phyloP scores from a whole-genome alignment of 257 asterid species.

The Ilex aquifolium region DNA sequence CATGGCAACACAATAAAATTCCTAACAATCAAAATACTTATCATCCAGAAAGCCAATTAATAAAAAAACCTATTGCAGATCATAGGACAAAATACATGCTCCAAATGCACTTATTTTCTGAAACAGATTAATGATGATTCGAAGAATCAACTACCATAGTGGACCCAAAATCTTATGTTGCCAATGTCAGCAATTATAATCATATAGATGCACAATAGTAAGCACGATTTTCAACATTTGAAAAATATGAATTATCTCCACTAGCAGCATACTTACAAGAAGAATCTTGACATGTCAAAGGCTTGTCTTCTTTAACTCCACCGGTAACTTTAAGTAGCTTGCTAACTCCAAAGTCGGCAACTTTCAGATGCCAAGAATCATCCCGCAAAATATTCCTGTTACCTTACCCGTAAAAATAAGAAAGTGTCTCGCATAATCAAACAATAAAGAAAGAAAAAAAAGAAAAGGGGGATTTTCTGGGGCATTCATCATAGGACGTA shows the following conservation, averaged over 20 bases:
- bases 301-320: conserved; percentile 66
- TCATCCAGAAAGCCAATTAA: background rate
- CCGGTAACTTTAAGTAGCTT: conserved; percentile 72
- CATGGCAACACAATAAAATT: background rate
- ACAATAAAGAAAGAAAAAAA: too few species aligned
- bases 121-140: too few species aligned
- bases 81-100: too few species aligned
- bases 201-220: background rate
- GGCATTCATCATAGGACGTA: too few species aligned
- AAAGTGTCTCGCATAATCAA: conserved; percentile 10
- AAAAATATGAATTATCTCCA: conserved; percentile 1
- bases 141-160: background rate
- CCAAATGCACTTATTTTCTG: too few species aligned
- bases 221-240: background rate
- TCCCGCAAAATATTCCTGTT: conserved; percentile 90
- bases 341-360: conserved; percentile 95
- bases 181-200: background rate
- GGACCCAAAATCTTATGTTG: background rate
- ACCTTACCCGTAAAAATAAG: conserved; percentile 28
- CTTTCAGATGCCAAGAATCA: conserved; percentile 94
- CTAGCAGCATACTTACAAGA: conserved; percentile 62
- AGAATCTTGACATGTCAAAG: conserved; percentile 40
- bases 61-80: background rate
- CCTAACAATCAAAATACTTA: background rate
- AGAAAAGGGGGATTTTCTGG: too few species aligned